A percentile compares a stretch with the other conserved stretches of the same genome.
These are phyloP conservation scores for Trametes polyzona DNA, from an alignment of 1,284 basidiomycete species.

Conservation along the genomic window DNA sequence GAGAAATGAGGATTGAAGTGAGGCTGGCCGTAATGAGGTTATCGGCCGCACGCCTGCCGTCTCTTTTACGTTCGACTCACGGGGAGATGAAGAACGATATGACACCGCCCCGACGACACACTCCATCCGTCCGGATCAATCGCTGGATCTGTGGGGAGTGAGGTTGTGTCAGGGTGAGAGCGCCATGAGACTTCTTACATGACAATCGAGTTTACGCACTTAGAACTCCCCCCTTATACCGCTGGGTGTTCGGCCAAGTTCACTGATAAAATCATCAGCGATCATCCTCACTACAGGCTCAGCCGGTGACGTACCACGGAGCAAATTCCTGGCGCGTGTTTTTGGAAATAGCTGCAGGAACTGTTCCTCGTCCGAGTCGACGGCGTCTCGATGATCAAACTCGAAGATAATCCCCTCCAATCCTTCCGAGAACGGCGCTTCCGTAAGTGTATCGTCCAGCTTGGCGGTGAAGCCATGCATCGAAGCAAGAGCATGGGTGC, in stretches of 20 bases:
- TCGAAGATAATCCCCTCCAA: conserved; percentile 8
- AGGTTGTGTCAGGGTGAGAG: no score
- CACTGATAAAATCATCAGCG: no score
- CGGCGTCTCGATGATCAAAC: conserved; percentile 6
- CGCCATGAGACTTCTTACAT: not conserved
- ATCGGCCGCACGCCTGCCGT: not conserved
- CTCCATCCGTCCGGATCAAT: no score
- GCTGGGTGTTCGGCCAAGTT: not conserved
- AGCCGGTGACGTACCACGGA: conserved; percentile 12
- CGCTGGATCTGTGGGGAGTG: no score
- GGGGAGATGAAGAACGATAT: conserved; percentile 13
- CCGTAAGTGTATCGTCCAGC: conserved; percentile 9
- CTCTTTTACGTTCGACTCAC: not conserved
- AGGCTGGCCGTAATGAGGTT: not conserved
- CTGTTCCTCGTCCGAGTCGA: conserved; percentile 8
- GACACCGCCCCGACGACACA: no score
- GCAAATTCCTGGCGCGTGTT: not conserved
- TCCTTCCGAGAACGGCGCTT: not conserved
- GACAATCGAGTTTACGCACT: not conserved
- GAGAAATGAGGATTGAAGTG: conserved; percentile 21
- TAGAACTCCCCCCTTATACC: not conserved
- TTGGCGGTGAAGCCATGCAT: conserved; percentile 11
- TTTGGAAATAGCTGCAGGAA: conserved; percentile 8
- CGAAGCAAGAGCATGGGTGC: conserved; percentile 20
- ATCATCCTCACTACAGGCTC: no score